phyloP scores from a whole-genome alignment of 768 basidiomycete genomes.

The Amanita rubescens region DNA sequence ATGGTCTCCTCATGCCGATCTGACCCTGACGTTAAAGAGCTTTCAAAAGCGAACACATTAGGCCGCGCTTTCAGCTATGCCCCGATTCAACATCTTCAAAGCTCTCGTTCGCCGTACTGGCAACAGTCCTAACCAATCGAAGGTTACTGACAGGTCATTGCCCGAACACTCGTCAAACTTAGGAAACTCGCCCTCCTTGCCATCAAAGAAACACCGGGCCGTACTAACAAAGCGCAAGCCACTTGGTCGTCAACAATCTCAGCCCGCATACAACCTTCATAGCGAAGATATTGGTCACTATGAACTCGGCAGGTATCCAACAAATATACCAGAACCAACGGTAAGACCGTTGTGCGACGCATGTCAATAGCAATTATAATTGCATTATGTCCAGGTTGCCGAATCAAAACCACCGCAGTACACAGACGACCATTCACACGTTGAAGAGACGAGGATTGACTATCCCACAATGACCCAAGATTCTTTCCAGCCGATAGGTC shows the following conservation, averaged over 20 bases:
- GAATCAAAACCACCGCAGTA: not conserved
- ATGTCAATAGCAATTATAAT: not conserved
- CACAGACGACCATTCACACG: not conserved
- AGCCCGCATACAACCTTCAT: constrained; percentile 3
- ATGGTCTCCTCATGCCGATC: constrained; percentile 9
- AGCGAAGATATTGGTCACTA: constrained; percentile 1
- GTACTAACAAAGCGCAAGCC: constrained; percentile 3
- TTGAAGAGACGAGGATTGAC: not conserved
- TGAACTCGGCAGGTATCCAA: constrained; percentile 6
- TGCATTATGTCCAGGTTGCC: not conserved
- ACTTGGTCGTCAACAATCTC: not conserved
- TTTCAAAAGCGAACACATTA: not conserved
- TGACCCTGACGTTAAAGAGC: not conserved
- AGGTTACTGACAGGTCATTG: not conserved
- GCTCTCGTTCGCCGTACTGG: constrained; percentile 3
- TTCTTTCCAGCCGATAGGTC: constrained; percentile 6
- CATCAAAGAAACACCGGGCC: not conserved
- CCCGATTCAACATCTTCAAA: constrained; percentile 22
- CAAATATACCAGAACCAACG: not conserved
- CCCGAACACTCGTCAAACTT: not conserved
- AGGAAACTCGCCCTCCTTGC: not conserved
- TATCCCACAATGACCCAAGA: constrained; percentile 3
- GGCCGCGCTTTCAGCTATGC: constrained; percentile 1
- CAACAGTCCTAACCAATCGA: not conserved
- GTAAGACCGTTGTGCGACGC: not conserved